Evolutionary conservation across 2,329 filamentous ascomycete genomes (phyloP).

Genomic region (Calonectria leucothoes): DNA sequence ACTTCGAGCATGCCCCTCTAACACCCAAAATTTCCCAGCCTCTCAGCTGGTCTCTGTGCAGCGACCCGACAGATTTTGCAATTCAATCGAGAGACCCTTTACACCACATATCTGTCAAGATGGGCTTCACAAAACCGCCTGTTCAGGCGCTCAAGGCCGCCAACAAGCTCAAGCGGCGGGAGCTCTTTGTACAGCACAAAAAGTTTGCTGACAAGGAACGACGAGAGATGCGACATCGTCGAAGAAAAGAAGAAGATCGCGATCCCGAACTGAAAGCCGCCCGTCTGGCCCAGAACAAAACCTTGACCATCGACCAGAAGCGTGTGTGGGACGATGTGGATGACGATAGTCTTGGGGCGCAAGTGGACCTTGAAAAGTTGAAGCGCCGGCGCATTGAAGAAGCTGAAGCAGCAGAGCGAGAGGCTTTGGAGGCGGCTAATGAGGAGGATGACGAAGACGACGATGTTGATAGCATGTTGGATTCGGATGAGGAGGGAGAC

Average conservation of each 20-base stretch:
- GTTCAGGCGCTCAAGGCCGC: constrained; percentile 60
- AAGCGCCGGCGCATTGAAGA: constrained; percentile 68
- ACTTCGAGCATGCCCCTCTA: constrained; percentile 28
- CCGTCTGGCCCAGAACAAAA: constrained; percentile 81
- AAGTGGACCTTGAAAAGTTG: constrained; percentile 69
- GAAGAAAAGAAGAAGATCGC: constrained; percentile 87
- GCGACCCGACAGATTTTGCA: not conserved
- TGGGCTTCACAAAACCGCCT: constrained; percentile 51
- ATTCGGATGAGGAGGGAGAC: constrained; percentile 68
- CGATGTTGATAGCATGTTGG: constrained; percentile 84
- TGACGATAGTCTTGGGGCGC: constrained; percentile 66
- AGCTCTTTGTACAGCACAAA: constrained; percentile 84
- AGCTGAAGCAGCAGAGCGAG: constrained; percentile 62
- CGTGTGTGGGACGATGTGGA: constrained; percentile 88
- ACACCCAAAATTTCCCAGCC: constrained; percentile 29
- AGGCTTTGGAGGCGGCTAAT: constrained; percentile 57
- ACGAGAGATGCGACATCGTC: constrained; percentile 79
- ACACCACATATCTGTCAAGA: constrained; percentile 27
- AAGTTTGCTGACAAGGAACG: constrained; percentile 78
- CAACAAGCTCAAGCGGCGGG: constrained; percentile 85
- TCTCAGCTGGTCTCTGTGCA: constrained; percentile 11
- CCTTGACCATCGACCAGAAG: constrained; percentile 86
- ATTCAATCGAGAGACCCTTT: constrained; percentile 5
- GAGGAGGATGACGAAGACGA: constrained; percentile 63
- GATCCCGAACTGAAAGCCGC: constrained; percentile 81